Percentiles rank a stretch among this genome's conserved stretches.
Evolutionary conservation across 2,329 filamentous ascomycete genomes (phyloP).

Genomic region (Fusarium citri): DNA sequence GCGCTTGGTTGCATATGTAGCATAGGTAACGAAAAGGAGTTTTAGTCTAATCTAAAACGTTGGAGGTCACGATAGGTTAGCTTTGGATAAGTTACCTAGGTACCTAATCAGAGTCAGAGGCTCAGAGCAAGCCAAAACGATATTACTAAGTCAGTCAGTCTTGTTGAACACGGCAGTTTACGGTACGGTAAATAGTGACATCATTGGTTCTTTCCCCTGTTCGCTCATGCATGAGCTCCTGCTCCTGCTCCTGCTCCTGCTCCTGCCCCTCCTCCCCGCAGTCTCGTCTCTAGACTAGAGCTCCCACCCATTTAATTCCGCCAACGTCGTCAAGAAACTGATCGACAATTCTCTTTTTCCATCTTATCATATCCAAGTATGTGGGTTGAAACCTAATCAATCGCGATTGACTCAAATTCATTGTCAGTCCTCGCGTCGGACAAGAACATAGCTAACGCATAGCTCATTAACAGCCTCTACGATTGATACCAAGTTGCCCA

Average conservation of each 20-base stretch:
- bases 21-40: conserved; percentile 10
- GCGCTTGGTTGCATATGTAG: conserved; percentile 7
- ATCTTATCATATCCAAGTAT: background rate
- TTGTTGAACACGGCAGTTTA: background rate
- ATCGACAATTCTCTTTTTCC: background rate
- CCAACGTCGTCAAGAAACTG: background rate
- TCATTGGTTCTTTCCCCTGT: conserved; percentile 21
- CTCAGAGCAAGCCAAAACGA: background rate
- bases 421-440: background rate
- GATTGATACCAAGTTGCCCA: conserved; percentile 25
- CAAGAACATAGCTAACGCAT: conserved; percentile 12
- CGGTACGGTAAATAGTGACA: conserved; percentile 28
- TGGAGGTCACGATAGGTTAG: conserved; percentile 14
- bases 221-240: conserved; percentile 4
- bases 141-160: background rate
- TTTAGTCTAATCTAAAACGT: conserved; percentile 3
- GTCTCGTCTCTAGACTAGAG: background rate
- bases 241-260: conserved; percentile 31
- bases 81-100: too few relatives aligned
- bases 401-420: background rate
- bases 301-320: conserved; percentile 7
- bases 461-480: conserved; percentile 18
- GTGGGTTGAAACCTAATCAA: background rate
- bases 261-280: conserved; percentile 34
- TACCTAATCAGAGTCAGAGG: background rate